Conservation (phyloP, 805 yeast genomes). For the Hanseniaspora opuntiae region DNA sequence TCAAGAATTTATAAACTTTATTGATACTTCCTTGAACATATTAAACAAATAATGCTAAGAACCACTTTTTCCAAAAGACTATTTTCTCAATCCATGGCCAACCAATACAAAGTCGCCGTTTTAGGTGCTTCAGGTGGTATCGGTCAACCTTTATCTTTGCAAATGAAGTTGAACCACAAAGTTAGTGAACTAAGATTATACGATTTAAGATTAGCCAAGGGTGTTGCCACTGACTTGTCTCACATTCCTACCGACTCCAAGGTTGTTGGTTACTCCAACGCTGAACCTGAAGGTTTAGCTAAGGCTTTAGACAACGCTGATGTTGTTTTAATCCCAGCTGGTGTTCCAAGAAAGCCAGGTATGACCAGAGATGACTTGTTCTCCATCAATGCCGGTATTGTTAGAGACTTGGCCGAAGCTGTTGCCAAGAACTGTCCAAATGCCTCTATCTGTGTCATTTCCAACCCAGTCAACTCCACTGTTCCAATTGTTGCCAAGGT, state of each 20-base stretch:
- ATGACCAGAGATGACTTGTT: conserved; percentile 96
- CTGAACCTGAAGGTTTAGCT: conserved; percentile 50
- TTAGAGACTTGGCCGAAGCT: conserved; percentile 79
- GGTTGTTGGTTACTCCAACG: conserved; percentile 80
- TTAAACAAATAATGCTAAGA: conserved; percentile 32
- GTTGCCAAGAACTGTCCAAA: conserved; percentile 72
- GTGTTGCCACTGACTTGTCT: conserved; percentile 92
- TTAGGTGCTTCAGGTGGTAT: conserved; percentile 88
- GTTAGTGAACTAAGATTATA: conserved; percentile 76
- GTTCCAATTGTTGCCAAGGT: conserved; percentile 95
- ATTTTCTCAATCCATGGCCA: conserved; percentile 52
- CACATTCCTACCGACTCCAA: conserved; percentile 87
- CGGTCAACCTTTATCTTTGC: conserved; percentile 76
- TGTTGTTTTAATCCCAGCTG: conserved; percentile 87
- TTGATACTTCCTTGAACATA: conserved; percentile 22
- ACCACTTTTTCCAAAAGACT: conserved; percentile 38
- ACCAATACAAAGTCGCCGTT: conserved; percentile 67
- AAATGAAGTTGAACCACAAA: conserved; percentile 76
- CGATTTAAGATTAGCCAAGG: conserved; percentile 85
- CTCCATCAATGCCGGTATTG: conserved; percentile 92
- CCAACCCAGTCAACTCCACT: conserved; percentile 95
- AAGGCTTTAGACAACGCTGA: conserved; percentile 60
- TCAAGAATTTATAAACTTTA: not conserved
- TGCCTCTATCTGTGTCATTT: conserved; percentile 68
- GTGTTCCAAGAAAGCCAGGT: conserved; percentile 97